A percentile compares a stretch with the other conserved stretches of the same genome.
These are phyloP conservation scores for Rubus idaeus DNA, from an alignment of 306 rosid species.

Conservation along the genomic window DNA sequence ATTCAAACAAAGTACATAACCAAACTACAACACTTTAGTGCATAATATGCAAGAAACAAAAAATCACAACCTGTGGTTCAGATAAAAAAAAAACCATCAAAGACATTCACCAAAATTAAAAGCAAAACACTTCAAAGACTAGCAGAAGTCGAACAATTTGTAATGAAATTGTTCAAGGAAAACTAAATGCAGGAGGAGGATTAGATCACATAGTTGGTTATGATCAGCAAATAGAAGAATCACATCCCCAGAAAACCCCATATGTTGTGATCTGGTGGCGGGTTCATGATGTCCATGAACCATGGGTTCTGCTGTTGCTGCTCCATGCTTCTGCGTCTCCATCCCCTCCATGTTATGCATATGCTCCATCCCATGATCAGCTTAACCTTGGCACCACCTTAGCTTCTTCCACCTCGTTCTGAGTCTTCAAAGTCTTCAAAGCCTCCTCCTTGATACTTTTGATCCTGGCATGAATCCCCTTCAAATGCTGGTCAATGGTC, in stretches of 20 bases:
- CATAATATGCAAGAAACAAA: not conserved
- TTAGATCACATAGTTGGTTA: constrained; percentile 15
- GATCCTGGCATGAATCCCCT: constrained; percentile 13
- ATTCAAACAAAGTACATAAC: not conserved
- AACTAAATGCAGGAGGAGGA: not conserved
- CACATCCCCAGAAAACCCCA: constrained; percentile 20
- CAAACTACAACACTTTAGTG: not conserved
- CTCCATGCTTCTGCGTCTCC: not conserved
- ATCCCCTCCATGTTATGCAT: not conserved
- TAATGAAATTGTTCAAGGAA: constrained; percentile 1
- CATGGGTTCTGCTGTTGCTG: not conserved
- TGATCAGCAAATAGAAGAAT: constrained; percentile 15
- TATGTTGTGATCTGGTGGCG: not conserved
- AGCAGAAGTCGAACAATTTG: not conserved
- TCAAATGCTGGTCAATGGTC: constrained; percentile 30
- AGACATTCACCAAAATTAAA: not conserved
- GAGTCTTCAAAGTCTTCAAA: not conserved
- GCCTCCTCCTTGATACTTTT: not conserved
- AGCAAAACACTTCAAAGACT: not conserved
- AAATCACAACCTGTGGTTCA: not conserved
- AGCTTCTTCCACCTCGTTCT: not conserved
- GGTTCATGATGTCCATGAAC: constrained; percentile 1
- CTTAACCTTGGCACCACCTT: not conserved
- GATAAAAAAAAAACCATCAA: not conserved
- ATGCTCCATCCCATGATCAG: not conserved